Evolutionary conservation across 805 yeast species (phyloP).

Genomic region (Metschnikowia borealis): DNA sequence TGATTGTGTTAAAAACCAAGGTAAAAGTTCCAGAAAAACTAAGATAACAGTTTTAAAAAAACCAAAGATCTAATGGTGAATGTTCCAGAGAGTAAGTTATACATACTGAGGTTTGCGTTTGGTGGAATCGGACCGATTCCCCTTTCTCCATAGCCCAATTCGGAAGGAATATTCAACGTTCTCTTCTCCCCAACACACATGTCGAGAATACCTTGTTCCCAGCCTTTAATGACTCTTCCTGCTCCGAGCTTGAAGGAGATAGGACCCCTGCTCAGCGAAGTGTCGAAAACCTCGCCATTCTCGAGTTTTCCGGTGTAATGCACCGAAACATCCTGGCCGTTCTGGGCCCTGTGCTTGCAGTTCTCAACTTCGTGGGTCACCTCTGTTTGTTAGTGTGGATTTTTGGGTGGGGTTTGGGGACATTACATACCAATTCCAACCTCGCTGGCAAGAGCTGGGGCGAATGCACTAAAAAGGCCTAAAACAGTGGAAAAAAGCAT

Average conservation of each 20-base stretch:
- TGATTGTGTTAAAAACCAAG: neutral
- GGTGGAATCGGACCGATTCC: constrained; percentile 81
- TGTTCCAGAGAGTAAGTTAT: neutral
- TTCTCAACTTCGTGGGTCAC: constrained; percentile 33
- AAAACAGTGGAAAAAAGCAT: constrained; percentile 3
- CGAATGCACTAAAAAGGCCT: constrained; percentile 6
- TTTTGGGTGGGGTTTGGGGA: neutral
- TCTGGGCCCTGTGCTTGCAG: constrained; percentile 54
- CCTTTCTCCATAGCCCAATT: constrained; percentile 69
- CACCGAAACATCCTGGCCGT: constrained; percentile 68
- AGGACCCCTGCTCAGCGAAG: constrained; percentile 68
- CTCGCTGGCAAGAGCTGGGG: constrained; percentile 7
- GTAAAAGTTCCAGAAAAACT: too few species aligned
- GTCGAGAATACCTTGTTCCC: constrained; percentile 76
- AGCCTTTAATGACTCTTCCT: constrained; percentile 81
- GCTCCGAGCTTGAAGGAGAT: constrained; percentile 67
- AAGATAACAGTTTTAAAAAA: too few species aligned
- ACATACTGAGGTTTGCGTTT: constrained; percentile 57
- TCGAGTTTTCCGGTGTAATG: constrained; percentile 74
- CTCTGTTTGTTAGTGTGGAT: constrained; percentile 12
- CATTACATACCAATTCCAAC: constrained; percentile 15
- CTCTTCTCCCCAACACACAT: constrained; percentile 91
- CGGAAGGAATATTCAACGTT: constrained; percentile 72
- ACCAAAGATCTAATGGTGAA: neutral
- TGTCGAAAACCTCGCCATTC: constrained; percentile 72